Evolutionary conservation across 1,284 basidiomycete genomes (phyloP).

Genomic region (Psilocybe mexicana): DNA sequence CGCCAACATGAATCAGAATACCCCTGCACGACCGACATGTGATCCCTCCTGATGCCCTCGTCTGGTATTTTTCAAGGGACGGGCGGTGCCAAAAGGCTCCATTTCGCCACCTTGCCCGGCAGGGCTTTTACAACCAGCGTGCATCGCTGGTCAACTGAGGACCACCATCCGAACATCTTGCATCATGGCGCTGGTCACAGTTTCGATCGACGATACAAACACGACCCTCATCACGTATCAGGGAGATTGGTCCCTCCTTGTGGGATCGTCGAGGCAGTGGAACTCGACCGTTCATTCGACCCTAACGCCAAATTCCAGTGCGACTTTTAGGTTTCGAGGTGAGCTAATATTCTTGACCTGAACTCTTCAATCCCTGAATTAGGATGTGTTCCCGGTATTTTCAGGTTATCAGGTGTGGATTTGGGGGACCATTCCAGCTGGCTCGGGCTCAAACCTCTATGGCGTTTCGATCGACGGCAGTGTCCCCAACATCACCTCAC

Average conservation of each 20-base stretch:
- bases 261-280: slow-evolving; percentile 21
- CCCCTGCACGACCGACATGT: too few relatives aligned
- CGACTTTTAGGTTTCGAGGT: slow-evolving; percentile 21
- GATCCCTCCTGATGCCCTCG: too few relatives aligned
- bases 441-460: slow-evolving; percentile 14
- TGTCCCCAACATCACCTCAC: slow-evolving; percentile 5
- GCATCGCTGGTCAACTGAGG: background rate
- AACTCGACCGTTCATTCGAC: slow-evolving; percentile 19
- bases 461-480: slow-evolving; percentile 17
- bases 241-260: slow-evolving; percentile 13
- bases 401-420: slow-evolving; percentile 19
- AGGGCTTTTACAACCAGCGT: too few relatives aligned
- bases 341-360: background rate
- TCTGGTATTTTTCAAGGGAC: too few relatives aligned
- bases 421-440: slow-evolving; percentile 21
- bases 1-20: too few relatives aligned
- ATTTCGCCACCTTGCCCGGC: too few relatives aligned
- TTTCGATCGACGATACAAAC: slow-evolving; percentile 19
- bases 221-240: slow-evolving; percentile 17
- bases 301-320: slow-evolving; percentile 12
- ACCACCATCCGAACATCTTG: background rate
- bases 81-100: too few relatives aligned
- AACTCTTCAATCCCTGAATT: background rate
- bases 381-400: background rate
- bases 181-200: slow-evolving; percentile 9